Conservation (phyloP, 2,329 filamentous ascomycete species). For the Biscogniauxia marginata region DNA sequence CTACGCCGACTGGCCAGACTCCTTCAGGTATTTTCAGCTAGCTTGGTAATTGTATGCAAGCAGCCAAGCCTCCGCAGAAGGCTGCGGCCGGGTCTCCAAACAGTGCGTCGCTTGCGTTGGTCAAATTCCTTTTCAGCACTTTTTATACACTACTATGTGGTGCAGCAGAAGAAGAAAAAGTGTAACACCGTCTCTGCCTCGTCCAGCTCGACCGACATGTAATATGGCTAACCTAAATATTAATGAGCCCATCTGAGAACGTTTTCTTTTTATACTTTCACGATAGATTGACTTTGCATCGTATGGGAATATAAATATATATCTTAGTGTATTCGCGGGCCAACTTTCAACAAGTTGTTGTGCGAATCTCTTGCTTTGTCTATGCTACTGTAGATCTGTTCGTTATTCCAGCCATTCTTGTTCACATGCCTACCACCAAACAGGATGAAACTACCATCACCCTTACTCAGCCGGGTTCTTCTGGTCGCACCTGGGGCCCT, state of each 20-base stretch:
- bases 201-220: not conserved
- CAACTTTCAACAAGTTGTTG: not conserved
- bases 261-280: not conserved
- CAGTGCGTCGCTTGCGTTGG: not conserved
- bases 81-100: not conserved
- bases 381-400: not conserved
- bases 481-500: conserved; percentile 20
- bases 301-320: not conserved
- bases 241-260: too few relatives aligned
- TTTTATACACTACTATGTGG: not conserved
- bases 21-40: not conserved
- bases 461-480: conserved; percentile 16
- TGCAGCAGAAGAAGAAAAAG: too few relatives aligned
- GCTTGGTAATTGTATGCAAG: not conserved
- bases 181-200: too few relatives aligned
- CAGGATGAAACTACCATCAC: conserved; percentile 18
- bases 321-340: not conserved
- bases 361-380: not conserved
- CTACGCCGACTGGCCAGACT: not conserved
- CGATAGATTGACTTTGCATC: not conserved
- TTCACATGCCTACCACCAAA: not conserved
- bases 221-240: not conserved
- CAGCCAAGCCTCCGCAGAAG: not conserved
- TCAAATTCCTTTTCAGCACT: not conserved
- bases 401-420: not conserved